Base-by-base conservation (phyloP, 805 yeast species). In the Priceomyces melissophilus region DNA sequence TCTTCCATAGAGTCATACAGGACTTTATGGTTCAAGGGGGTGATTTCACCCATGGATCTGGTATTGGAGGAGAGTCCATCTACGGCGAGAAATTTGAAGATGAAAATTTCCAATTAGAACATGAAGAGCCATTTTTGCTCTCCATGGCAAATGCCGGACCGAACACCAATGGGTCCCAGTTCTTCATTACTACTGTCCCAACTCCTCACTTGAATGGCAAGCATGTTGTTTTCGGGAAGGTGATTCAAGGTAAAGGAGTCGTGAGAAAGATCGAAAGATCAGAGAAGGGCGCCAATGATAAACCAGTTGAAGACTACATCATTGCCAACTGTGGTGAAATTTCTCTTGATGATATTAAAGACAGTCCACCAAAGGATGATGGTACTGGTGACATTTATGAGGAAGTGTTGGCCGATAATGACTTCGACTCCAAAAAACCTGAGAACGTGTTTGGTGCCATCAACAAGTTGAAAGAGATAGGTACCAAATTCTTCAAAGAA, bases 61-160 rank as follows among this genome's bases (percentile, higher is more conserved):
- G 75, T 5, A 57, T 61, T 37, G 75, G 75, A 3, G 75, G 75
- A 10, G 73, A 67, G 52, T 64, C 71, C 7, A 69, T 69, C 35
- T 69, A 69, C 43, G 75, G 75, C 5, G 72, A 67, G 43, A 69
- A 69, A 50, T 89, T 88, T 65, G 96, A 87, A 57, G 99, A 91
- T 60, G 99, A 91, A 63, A 84, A 84, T 63, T 91, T 93, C 62
- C 61, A 73, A 37, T 60, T 78, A 49, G 77, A 74, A 47, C 98
- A 91, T 60, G 88, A 82, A 48, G 75, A 75, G 55, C 98, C 98
- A 40, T 90, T 84, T 63, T 72, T 93, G 51, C 75, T 91, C 52
- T 87, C 96, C 6, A 93, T 91, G 98, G 98, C 99, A 43, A 91
- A 91, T 58, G 87, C 97, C 3, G 98, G 98, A 12, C 89, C 96